These are phyloP conservation scores for Alternaria triticimaculans DNA, from an alignment of 2,329 filamentous ascomycete species.

Conservation along the genomic window DNA sequence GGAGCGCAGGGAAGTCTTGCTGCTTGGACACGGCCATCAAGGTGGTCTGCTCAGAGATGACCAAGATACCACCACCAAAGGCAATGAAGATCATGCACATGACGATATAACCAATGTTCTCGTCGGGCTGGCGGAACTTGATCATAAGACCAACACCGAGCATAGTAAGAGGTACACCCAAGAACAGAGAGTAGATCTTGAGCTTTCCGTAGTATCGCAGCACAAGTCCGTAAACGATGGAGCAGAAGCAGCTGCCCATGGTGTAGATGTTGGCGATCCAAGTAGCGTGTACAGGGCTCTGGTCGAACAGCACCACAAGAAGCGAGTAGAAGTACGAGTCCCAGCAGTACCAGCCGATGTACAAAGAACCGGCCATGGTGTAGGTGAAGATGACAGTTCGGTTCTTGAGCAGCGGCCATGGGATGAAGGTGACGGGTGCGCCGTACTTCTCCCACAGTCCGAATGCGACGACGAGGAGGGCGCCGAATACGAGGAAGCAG, in stretches of 20 bases:
- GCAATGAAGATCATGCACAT: constrained; percentile 48
- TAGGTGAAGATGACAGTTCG: constrained; percentile 63
- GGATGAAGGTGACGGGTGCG: constrained; percentile 52
- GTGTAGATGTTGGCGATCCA: constrained; percentile 53
- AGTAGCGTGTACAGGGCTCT: constrained; percentile 41
- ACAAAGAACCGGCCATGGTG: constrained; percentile 52
- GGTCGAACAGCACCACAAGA: constrained; percentile 49
- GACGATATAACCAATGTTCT: constrained; percentile 43
- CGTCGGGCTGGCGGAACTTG: constrained; percentile 46
- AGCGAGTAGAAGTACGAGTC: constrained; percentile 52
- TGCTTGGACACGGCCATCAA: constrained; percentile 44
- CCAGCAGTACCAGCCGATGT: constrained; percentile 49
- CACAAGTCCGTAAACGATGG: constrained; percentile 35
- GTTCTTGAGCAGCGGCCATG: constrained; percentile 57
- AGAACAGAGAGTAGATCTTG: constrained; percentile 38
- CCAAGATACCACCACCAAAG: constrained; percentile 43
- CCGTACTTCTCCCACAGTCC: constrained; percentile 51
- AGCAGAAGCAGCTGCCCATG: constrained; percentile 44
- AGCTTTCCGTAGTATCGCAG: constrained; percentile 42
- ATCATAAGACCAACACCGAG: constrained; percentile 49
- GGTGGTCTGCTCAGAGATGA: constrained; percentile 44
- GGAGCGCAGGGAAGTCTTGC: constrained; percentile 40
- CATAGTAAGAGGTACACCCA: constrained; percentile 40
- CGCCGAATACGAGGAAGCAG: constrained; percentile 51
- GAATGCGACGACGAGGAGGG: constrained; percentile 47